Conservation (phyloP, 2,329 filamentous ascomycete genomes). For the Coniochaeta ligniaria region DNA sequence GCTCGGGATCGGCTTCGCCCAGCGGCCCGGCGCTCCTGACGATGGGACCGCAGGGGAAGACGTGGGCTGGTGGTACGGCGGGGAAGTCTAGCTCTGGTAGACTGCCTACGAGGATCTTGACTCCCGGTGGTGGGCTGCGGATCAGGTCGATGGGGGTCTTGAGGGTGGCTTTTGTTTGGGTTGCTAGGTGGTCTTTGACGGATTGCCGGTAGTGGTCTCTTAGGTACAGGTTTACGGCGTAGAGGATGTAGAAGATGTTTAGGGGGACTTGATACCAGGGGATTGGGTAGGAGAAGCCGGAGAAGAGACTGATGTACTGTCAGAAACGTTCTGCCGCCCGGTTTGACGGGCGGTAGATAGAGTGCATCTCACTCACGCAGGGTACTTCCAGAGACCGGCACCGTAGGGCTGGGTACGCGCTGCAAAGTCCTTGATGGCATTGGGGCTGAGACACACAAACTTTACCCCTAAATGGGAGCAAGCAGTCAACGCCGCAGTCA, state of each 20-base stretch:
- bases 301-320: not conserved
- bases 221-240: not conserved
- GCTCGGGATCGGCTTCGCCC: not conserved
- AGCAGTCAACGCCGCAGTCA: not conserved
- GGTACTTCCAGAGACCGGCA: conserved; percentile 1
- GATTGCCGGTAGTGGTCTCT: not conserved
- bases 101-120: not conserved
- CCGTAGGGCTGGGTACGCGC: not conserved
- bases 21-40: not conserved
- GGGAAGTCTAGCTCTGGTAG: not conserved
- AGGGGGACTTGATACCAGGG: not conserved
- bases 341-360: no score
- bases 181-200: not conserved
- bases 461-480: not conserved
- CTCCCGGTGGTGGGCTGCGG: not conserved
- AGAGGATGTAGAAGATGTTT: not conserved
- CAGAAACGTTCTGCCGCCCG: not conserved
- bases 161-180: not conserved
- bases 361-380: not conserved
- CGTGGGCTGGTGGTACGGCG: not conserved
- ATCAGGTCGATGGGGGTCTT: not conserved
- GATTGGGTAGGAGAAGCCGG: not conserved
- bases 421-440: not conserved
- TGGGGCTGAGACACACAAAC: not conserved
- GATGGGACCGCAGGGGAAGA: not conserved